Percentiles rank a stretch among this genome's conserved stretches.
These are phyloP conservation scores for Phialocephala subalpina DNA, from an alignment of 2,329 filamentous ascomycete species.

Conservation along the genomic window DNA sequence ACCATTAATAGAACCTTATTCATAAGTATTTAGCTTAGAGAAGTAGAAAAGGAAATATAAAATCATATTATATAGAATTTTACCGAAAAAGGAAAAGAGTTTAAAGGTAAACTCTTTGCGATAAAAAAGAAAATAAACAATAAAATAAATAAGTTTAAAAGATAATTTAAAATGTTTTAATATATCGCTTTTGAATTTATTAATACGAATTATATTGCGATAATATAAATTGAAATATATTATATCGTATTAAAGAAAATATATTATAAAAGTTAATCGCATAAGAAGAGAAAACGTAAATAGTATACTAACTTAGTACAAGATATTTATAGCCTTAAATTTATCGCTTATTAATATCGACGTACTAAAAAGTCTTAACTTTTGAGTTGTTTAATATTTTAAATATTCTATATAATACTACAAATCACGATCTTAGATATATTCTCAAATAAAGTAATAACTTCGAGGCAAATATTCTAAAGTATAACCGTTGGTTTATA, in stretches of 20 bases:
- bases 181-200: too few species aligned
- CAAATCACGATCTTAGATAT: neutral
- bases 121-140: too few species aligned
- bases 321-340: neutral
- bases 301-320: neutral
- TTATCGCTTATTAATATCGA: neutral
- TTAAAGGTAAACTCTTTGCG: too few species aligned
- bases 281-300: neutral
- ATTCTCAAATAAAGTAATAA: neutral
- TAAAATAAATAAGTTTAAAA: too few species aligned
- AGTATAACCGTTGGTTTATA: too few species aligned
- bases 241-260: conserved; percentile 1
- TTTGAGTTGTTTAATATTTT: neutral
- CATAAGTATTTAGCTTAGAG: neutral
- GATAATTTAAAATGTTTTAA: too few species aligned
- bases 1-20: too few species aligned
- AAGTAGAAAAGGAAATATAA: neutral
- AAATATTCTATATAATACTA: neutral
- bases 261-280: neutral
- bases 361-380: neutral
- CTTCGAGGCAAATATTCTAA: neutral
- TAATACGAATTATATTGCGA: too few species aligned
- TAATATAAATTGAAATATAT: too few species aligned
- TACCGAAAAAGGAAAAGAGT: too few species aligned
- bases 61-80: too few species aligned